phyloP scores from a whole-genome alignment of 345 rosid species.

The Brassica nigra region DNA sequence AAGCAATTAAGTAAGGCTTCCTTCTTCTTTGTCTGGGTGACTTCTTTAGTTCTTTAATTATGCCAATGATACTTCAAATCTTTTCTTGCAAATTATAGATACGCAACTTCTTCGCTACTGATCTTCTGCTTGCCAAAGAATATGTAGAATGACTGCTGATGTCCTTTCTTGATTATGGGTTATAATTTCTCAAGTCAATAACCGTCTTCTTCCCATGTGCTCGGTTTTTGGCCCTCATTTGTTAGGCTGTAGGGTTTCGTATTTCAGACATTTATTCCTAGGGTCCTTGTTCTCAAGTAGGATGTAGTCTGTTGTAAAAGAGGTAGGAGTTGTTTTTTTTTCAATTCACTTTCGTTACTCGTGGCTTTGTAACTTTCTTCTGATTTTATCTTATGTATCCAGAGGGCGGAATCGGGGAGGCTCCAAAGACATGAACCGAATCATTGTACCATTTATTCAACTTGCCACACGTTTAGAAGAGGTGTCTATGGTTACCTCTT shows the following conservation, averaged over 20 bases:
- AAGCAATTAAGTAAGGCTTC: slow-evolving; percentile 86
- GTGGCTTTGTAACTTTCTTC: slow-evolving; percentile 20
- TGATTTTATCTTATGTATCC: slow-evolving; percentile 37
- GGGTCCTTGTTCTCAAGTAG: slow-evolving; percentile 30
- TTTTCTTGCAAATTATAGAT: slow-evolving; percentile 15
- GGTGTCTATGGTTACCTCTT: slow-evolving; percentile 68
- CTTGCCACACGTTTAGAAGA: slow-evolving; percentile 91
- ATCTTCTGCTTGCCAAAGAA: slow-evolving; percentile 17
- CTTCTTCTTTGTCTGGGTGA: slow-evolving; percentile 17
- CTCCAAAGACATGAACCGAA: slow-evolving; percentile 73
- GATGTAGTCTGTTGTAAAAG: slow-evolving; percentile 7
- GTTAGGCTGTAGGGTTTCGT: slow-evolving; percentile 23
- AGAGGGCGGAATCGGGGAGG: slow-evolving; percentile 83
- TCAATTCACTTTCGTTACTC: slow-evolving; percentile 8
- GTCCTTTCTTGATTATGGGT: slow-evolving; percentile 8
- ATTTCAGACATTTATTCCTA: slow-evolving; percentile 13
- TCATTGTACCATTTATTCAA: slow-evolving; percentile 72
- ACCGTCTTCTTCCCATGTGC: neutral
- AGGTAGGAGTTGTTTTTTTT: neutral
- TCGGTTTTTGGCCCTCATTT: slow-evolving; percentile 4
- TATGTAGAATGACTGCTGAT: slow-evolving; percentile 19
- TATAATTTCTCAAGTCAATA: slow-evolving; percentile 9
- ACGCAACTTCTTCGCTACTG: slow-evolving; percentile 1
- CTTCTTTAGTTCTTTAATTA: slow-evolving; percentile 9
- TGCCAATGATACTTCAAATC: neutral